phyloP scores from a whole-genome alignment of 2,329 filamentous ascomycete genomes.

The Exophiala phaeomuriformis region DNA sequence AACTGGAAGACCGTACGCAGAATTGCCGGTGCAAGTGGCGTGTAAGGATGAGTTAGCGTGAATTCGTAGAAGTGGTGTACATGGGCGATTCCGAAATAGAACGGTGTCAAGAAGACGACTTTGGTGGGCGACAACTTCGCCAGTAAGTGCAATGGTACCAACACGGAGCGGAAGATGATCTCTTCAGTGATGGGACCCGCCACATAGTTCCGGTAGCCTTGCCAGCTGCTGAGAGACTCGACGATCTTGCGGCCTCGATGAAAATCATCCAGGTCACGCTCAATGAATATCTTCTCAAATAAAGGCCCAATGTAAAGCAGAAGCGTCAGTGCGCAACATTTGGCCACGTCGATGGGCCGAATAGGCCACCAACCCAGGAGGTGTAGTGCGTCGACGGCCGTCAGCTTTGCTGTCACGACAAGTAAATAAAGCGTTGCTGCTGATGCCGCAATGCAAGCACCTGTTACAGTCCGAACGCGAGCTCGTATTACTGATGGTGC shows the following conservation, averaged over 20 bases:
- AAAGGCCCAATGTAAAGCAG: slow-evolving; percentile 78
- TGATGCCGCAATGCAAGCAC: slow-evolving; percentile 65
- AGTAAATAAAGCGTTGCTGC: slow-evolving; percentile 61
- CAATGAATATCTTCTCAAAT: slow-evolving; percentile 68
- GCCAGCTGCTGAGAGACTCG: slow-evolving; percentile 64
- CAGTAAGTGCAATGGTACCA: slow-evolving; percentile 73
- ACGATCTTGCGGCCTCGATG: slow-evolving; percentile 48
- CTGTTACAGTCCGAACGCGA: slow-evolving; percentile 69
- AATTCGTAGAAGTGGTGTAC: slow-evolving; percentile 96
- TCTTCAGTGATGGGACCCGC: slow-evolving; percentile 88
- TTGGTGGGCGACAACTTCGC: slow-evolving; percentile 50
- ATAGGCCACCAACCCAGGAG: slow-evolving; percentile 76
- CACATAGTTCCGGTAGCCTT: slow-evolving; percentile 77
- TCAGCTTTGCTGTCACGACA: slow-evolving; percentile 45
- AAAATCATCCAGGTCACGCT: slow-evolving; percentile 53
- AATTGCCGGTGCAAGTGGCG: slow-evolving; percentile 56
- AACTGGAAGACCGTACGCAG: slow-evolving; percentile 75
- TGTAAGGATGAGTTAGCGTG: slow-evolving; percentile 66
- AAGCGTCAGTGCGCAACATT: slow-evolving; percentile 61
- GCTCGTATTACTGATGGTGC: slow-evolving; percentile 82
- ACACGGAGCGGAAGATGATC: slow-evolving; percentile 80
- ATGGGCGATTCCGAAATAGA: slow-evolving; percentile 90
- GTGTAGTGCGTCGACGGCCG: slow-evolving; percentile 52
- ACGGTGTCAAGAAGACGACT: slow-evolving; percentile 73
- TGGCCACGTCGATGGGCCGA: slow-evolving; percentile 56